phyloP scores from a whole-genome alignment of 352 stramenopile species.

The Phytophthora chlamydospora region DNA sequence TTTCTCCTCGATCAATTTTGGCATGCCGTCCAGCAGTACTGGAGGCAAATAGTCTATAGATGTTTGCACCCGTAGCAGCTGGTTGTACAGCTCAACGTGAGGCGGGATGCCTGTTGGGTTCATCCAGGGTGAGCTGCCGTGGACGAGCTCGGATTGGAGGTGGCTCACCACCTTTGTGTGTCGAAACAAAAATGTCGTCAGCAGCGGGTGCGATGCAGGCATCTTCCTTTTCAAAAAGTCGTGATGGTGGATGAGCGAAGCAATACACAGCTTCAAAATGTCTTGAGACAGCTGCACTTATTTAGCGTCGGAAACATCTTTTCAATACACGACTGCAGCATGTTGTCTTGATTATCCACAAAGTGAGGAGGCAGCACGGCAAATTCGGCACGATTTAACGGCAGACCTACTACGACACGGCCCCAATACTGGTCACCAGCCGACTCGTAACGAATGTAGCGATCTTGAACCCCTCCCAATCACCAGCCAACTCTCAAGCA shows the following conservation, averaged over 20 bases:
- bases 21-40: conserved; percentile 8
- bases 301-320: too few species aligned
- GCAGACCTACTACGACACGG: conserved; percentile 3
- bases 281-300: neutral
- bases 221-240: neutral
- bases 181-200: conserved; percentile 11
- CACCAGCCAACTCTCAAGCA: conserved; percentile 23
- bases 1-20: conserved; percentile 7
- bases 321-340: neutral
- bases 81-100: conserved; percentile 18
- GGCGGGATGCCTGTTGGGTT: conserved; percentile 13
- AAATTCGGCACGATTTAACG: conserved; percentile 3
- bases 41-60: conserved; percentile 16
- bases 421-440: conserved; percentile 12
- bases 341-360: neutral
- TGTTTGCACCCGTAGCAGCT: conserved; percentile 2
- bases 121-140: conserved; percentile 8
- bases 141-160: neutral
- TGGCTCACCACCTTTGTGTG: too few species aligned
- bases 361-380: conserved; percentile 7
- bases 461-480: conserved; percentile 11
- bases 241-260: conserved; percentile 2
- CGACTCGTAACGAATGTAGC: conserved; percentile 13
- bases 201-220: conserved; percentile 3
- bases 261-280: conserved; percentile 14